These are phyloP conservation scores for Adansonia gregorii DNA, from an alignment of 441 rosid species.

Conservation along the genomic window DNA sequence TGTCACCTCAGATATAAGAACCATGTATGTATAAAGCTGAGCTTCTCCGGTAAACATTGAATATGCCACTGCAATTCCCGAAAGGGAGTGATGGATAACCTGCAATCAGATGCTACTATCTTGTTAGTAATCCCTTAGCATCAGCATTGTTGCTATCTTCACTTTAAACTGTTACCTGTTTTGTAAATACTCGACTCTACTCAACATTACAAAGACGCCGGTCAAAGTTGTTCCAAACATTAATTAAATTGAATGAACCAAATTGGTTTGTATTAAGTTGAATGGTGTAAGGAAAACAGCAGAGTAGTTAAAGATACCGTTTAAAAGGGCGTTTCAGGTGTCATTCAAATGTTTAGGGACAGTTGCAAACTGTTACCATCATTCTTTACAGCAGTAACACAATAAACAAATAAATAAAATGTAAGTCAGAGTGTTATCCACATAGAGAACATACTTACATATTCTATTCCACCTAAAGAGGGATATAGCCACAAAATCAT, in stretches of 20 bases:
- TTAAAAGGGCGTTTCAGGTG: neutral
- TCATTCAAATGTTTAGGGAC: neutral
- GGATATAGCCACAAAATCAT: slow-evolving; percentile 70
- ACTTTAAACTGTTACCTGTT: neutral
- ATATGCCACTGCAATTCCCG: slow-evolving; percentile 54
- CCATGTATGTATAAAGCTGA: slow-evolving; percentile 69
- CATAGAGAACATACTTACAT: slow-evolving; percentile 48
- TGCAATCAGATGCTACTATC: slow-evolving; percentile 37
- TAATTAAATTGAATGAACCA: neutral
- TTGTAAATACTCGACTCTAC: neutral
- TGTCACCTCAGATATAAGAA: slow-evolving; percentile 61
- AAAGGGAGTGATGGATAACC: slow-evolving; percentile 60
- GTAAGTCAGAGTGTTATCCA: neutral
- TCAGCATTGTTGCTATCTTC: neutral
- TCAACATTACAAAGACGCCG: neutral
- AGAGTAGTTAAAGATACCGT: neutral
- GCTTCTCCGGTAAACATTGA: slow-evolving; percentile 71
- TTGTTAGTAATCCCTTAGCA: slow-evolving; percentile 24
- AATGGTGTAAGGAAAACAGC: neutral
- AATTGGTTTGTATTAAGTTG: neutral
- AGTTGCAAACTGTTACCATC: neutral
- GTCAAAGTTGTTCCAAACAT: neutral
- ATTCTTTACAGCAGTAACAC: neutral
- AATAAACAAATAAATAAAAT: neutral
- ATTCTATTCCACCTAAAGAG: slow-evolving; percentile 69